Evolutionary conservation across 306 rosid species (phyloP).

Genomic region (Medicago arabica): DNA sequence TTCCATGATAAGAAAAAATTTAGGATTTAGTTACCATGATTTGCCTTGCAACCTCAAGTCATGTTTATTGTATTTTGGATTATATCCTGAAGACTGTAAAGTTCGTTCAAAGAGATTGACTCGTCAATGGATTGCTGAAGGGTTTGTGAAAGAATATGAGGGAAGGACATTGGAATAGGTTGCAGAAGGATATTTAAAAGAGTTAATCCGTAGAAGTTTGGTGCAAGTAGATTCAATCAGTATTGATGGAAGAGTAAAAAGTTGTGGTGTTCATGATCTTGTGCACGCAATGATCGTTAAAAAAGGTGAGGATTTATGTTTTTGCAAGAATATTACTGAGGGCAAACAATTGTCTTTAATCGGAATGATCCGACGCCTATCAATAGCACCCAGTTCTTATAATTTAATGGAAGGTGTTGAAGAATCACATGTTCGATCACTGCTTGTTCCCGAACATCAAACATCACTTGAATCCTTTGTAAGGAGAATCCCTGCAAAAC

Average conservation of each 20-base stretch:
- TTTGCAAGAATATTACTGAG: background rate
- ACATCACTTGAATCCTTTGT: background rate
- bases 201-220: background rate
- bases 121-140: background rate
- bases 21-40: background rate
- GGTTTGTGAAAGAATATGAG: background rate
- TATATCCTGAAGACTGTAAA: background rate
- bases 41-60: background rate
- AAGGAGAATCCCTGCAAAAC: background rate
- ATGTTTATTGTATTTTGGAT: background rate
- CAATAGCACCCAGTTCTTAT: background rate
- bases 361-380: background rate
- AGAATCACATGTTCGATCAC: background rate
- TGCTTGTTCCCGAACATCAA: background rate
- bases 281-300: background rate
- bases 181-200: background rate
- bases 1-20: background rate
- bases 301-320: background rate
- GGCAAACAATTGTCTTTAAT: background rate
- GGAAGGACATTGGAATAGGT: background rate
- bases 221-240: background rate
- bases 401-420: background rate
- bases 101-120: background rate
- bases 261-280: conserved; percentile 19
- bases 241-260: background rate